Percentiles rank a stretch among this genome's conserved stretches.
Conservation (phyloP, 106 monocot genomes). For the Dendrobium chrysotoxum region DNA sequence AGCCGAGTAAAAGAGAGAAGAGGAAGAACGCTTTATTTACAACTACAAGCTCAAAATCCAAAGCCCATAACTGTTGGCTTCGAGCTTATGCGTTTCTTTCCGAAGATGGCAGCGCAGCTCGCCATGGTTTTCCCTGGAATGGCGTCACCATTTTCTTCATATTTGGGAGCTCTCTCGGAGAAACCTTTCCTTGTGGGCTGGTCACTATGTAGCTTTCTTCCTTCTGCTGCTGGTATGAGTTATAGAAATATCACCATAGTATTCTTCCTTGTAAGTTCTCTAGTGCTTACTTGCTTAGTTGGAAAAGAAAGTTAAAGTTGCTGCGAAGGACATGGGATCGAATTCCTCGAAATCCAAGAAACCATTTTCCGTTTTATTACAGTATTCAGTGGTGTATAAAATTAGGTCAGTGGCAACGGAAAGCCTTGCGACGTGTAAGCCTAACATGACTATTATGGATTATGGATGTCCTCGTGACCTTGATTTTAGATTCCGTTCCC, state of each 20-base stretch:
- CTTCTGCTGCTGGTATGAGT: background rate
- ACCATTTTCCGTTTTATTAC: background rate
- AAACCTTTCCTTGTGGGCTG: constrained; percentile 1
- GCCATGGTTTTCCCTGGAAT: background rate
- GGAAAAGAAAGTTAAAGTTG: background rate
- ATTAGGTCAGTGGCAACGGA: background rate
- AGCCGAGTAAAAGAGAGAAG: too few species aligned
- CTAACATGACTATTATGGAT: background rate
- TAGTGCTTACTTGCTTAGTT: background rate
- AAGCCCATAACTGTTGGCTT: too few species aligned
- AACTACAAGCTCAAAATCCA: too few species aligned
- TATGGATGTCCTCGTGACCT: background rate
- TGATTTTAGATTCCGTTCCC: background rate
- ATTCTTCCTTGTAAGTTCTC: background rate
- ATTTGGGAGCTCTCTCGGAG: background rate
- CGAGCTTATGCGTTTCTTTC: background rate
- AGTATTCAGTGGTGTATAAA: background rate
- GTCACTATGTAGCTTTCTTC: background rate
- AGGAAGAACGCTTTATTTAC: too few species aligned
- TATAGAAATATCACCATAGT: background rate
- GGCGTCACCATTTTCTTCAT: background rate
- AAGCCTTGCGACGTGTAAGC: background rate
- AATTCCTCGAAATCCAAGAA: background rate
- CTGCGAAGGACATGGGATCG: too few species aligned
- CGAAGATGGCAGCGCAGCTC: background rate